phyloP scores from a whole-genome alignment of 1,139 yeast genomes.

The Wickerhamiella pararugosa region DNA sequence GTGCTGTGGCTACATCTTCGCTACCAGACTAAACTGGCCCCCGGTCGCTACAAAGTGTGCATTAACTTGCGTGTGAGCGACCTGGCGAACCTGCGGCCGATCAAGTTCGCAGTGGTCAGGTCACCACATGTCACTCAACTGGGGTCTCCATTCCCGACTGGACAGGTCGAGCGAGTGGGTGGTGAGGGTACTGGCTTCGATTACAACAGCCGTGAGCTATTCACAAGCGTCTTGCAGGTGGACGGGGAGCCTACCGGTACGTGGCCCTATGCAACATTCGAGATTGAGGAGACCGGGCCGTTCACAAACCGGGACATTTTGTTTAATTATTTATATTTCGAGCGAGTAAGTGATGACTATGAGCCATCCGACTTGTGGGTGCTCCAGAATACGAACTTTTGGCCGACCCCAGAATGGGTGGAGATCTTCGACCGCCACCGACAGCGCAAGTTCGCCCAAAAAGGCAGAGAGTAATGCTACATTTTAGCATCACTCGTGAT shows the following conservation, averaged over 20 bases:
- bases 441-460: background rate
- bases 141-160: constrained; percentile 12
- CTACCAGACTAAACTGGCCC: constrained; percentile 17
- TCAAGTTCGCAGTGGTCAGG: constrained; percentile 13
- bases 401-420: constrained; percentile 6
- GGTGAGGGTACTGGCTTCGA: constrained; percentile 25
- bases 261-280: constrained; percentile 30
- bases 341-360: constrained; percentile 12
- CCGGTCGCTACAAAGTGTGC: constrained; percentile 18
- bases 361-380: constrained; percentile 5
- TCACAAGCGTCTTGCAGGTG: constrained; percentile 26
- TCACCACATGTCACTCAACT: constrained; percentile 8
- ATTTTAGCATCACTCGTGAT: too few relatives aligned
- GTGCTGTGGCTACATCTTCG: constrained; percentile 17
- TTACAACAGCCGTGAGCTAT: constrained; percentile 24
- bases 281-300: constrained; percentile 47
- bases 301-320: constrained; percentile 42
- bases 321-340: constrained; percentile 43
- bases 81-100: constrained; percentile 15
- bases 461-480: too few relatives aligned
- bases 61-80: constrained; percentile 16
- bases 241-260: constrained; percentile 37
- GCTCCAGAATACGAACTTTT: constrained; percentile 1
- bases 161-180: constrained; percentile 24
- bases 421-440: background rate